phyloP scores from a whole-genome alignment of 805 yeast genomes.

The Wickerhamiella bombiphila region DNA sequence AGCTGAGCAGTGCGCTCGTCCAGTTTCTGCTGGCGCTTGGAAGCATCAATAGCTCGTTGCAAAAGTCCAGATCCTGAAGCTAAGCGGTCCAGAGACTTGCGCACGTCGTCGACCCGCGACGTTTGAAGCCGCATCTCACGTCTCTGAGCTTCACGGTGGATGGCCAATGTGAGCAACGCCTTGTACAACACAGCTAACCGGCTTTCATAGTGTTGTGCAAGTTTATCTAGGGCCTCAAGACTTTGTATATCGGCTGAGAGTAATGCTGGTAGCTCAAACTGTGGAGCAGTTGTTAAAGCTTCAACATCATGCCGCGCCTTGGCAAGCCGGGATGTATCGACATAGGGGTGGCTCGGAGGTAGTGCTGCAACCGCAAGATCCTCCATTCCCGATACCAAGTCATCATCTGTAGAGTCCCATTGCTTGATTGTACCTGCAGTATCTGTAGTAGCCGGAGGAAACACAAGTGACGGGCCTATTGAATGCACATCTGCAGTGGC shows the following conservation, averaged over 20 bases:
- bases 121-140: conserved; percentile 32
- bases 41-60: conserved; percentile 11
- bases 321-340: neutral
- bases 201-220: conserved; percentile 15
- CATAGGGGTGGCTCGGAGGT: neutral
- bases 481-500: conserved; percentile 1
- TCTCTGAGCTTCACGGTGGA: conserved; percentile 28
- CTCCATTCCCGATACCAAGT: neutral
- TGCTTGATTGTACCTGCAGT: neutral
- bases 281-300: neutral
- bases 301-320: neutral
- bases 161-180: conserved; percentile 26
- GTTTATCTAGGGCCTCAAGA: conserved; percentile 15
- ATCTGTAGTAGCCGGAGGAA: conserved; percentile 1
- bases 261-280: conserved; percentile 8
- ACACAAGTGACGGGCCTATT: neutral
- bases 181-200: conserved; percentile 22
- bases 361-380: neutral
- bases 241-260: conserved; percentile 17
- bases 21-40: conserved; percentile 24
- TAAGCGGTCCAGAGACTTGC: conserved; percentile 10
- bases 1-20: conserved; percentile 24
- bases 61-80: conserved; percentile 7
- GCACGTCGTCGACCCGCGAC: conserved; percentile 18
- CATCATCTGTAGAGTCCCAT: neutral